Conservation (phyloP, 2,329 filamentous ascomycete species). For the Colletotrichum godetiae region DNA sequence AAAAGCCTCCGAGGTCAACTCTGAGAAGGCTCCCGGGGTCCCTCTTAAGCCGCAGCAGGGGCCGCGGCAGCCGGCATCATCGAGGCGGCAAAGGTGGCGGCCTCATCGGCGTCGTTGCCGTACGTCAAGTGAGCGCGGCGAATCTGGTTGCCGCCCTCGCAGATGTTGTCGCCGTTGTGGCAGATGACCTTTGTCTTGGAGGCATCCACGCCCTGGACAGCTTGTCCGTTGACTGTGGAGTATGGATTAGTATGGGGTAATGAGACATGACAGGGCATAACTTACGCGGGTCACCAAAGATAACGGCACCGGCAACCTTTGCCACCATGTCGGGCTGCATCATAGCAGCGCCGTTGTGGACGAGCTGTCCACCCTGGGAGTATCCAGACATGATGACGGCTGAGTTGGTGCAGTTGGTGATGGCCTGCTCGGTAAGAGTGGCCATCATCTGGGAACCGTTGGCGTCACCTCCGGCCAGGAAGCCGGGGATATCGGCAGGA, state of each 20-base stretch:
- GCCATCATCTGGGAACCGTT: conserved; percentile 56
- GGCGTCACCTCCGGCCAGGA: conserved; percentile 57
- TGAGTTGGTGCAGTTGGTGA: conserved; percentile 55
- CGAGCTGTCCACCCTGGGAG: conserved; percentile 52
- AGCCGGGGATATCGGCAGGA: conserved; percentile 56
- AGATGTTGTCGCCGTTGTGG: conserved; percentile 47
- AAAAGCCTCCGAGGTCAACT: conserved; percentile 29
- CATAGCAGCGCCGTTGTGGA: conserved; percentile 55
- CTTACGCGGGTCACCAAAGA: conserved; percentile 43
- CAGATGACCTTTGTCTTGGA: conserved; percentile 42
- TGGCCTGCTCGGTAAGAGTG: conserved; percentile 43
- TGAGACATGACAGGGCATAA: neutral
- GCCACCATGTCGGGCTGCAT: conserved; percentile 47
- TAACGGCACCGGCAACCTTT: conserved; percentile 45
- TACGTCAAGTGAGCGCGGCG: conserved; percentile 43
- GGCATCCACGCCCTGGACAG: conserved; percentile 23
- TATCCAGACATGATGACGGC: conserved; percentile 60
- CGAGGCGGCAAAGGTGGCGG: conserved; percentile 38
- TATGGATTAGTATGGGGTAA: neutral
- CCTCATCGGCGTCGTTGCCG: conserved; percentile 42
- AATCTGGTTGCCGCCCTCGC: conserved; percentile 42
- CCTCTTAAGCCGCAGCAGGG: neutral
- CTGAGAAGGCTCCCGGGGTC: neutral
- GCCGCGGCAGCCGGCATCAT: conserved; percentile 4
- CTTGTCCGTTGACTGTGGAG: conserved; percentile 22